Conservation (phyloP, 2,329 filamentous ascomycete species). For the Aspergillus ruber region DNA sequence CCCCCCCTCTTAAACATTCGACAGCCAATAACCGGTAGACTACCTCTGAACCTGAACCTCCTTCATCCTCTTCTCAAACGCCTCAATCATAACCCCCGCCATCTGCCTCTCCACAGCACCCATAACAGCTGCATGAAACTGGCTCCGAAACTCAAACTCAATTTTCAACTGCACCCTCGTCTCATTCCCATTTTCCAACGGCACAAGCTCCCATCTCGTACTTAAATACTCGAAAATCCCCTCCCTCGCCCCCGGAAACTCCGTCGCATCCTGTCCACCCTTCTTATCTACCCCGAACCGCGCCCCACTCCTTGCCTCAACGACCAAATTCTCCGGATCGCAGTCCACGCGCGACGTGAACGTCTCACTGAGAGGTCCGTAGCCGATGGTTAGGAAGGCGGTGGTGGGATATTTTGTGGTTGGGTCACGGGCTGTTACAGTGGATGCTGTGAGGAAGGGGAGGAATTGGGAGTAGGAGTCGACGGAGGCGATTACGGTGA, state of each 20-base stretch:
- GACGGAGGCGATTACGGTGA: conserved; percentile 81
- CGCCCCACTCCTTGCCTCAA: conserved; percentile 61
- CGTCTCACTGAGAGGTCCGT: conserved; percentile 72
- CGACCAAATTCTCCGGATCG: conserved; percentile 56
- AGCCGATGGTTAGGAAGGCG: conserved; percentile 77
- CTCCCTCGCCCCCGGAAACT: conserved; percentile 41
- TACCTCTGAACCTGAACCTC: conserved; percentile 24
- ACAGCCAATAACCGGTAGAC: neutral
- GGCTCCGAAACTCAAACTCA: conserved; percentile 78
- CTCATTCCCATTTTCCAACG: conserved; percentile 30
- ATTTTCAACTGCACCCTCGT: conserved; percentile 73
- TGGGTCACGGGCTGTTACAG: conserved; percentile 67
- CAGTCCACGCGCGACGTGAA: conserved; percentile 79
- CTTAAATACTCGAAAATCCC: conserved; percentile 41
- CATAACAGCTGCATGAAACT: conserved; percentile 78
- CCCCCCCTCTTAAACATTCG: too few species aligned
- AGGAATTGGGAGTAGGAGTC: conserved; percentile 78
- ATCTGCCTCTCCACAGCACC: conserved; percentile 75
- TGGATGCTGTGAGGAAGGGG: conserved; percentile 77
- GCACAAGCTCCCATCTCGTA: conserved; percentile 38
- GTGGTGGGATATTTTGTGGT: conserved; percentile 54
- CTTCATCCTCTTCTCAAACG: conserved; percentile 77
- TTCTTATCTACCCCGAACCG: conserved; percentile 49
- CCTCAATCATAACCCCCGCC: conserved; percentile 81
- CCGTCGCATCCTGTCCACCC: conserved; percentile 53